phyloP scores from a whole-genome alignment of 202 grass and related monocot genomes.

The Panicum virgatum region DNA sequence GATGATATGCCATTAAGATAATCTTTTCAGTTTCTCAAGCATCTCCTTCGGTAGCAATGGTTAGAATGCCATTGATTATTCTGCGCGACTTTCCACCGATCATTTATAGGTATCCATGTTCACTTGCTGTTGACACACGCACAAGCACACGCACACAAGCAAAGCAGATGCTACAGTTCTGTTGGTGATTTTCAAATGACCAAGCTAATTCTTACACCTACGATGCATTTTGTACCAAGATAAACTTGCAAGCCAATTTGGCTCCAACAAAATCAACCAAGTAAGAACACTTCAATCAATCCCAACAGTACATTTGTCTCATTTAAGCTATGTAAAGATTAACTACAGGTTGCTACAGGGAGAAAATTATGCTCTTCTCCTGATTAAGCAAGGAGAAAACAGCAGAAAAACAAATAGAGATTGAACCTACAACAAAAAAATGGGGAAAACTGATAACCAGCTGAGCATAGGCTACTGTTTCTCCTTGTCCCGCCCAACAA shows the following conservation, averaged over 20 bases:
- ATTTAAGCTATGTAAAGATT: neutral
- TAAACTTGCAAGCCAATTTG: slow-evolving; percentile 7
- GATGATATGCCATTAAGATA: neutral
- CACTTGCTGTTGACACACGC: neutral
- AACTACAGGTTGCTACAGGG: neutral
- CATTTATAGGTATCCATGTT: slow-evolving; percentile 4
- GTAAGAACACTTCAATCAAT: neutral
- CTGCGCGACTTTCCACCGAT: neutral
- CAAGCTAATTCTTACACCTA: neutral
- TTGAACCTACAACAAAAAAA: neutral
- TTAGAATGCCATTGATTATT: slow-evolving; percentile 1
- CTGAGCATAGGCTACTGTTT: neutral
- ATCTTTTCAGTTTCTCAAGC: neutral
- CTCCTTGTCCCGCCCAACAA: neutral
- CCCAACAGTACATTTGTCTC: slow-evolving; percentile 6
- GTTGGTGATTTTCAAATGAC: neutral
- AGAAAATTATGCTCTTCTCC: neutral
- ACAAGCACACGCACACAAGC: no score
- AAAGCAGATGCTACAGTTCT: neutral
- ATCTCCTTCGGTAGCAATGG: neutral
- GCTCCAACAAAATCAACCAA: neutral
- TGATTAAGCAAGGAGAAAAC: neutral
- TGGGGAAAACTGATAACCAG: neutral
- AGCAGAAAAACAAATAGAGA: neutral
- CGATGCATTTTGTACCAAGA: neutral